phyloP scores from a whole-genome alignment of 148 eudicot genomes.

The Vaccinium corymbosum region DNA sequence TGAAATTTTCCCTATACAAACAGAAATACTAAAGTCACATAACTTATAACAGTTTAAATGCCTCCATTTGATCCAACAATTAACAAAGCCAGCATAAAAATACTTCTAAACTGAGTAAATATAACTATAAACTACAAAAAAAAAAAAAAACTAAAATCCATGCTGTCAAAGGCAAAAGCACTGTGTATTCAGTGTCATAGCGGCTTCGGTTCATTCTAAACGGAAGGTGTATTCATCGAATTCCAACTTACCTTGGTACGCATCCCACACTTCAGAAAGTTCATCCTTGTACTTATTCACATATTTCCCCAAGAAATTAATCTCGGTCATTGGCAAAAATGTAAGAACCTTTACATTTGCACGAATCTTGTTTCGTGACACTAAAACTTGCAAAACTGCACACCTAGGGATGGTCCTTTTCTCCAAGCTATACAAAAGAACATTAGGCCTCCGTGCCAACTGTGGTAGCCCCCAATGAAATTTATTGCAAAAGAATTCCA shows the following conservation, averaged over 20 bases:
- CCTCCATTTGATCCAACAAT: too few relatives aligned
- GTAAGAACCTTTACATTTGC: not conserved
- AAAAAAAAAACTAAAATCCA: too few relatives aligned
- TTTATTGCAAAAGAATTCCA: not conserved
- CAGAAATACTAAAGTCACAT: too few relatives aligned
- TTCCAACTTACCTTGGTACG: conserved; percentile 1
- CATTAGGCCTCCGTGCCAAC: not conserved
- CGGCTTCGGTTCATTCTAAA: too few relatives aligned
- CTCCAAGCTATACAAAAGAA: conserved; percentile 4
- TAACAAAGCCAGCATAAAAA: too few relatives aligned
- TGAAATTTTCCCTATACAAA: too few relatives aligned
- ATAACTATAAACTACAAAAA: too few relatives aligned
- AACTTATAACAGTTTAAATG: too few relatives aligned
- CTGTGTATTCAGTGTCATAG: too few relatives aligned
- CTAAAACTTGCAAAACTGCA: conserved; percentile 7
- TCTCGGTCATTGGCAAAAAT: not conserved
- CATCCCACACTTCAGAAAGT: conserved; percentile 9
- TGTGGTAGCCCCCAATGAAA: not conserved
- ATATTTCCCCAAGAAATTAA: not conserved
- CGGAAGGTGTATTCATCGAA: not conserved
- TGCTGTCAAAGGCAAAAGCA: too few relatives aligned
- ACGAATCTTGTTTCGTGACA: not conserved
- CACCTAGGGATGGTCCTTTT: conserved; percentile 1
- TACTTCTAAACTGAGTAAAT: too few relatives aligned
- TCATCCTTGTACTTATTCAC: not conserved